Base-by-base conservation (phyloP, 805 yeast species). In the Candida tammaniensis region DNA sequence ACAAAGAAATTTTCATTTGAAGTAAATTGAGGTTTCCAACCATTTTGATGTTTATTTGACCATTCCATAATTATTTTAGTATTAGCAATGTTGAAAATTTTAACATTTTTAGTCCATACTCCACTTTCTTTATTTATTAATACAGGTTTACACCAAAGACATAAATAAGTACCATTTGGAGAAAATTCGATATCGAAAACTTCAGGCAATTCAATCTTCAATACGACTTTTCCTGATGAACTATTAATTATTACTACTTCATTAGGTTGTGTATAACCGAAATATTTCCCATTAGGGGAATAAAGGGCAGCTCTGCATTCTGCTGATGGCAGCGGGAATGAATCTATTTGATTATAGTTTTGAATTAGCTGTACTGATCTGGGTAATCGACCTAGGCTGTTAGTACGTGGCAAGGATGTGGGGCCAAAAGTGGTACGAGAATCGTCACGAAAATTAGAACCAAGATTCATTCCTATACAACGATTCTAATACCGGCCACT, bases 11-110 rank as follows among this genome's bases (percentile, higher is more conserved):
- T 68, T 67, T 88, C 96, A 57, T 88, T 93, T 40, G 74, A 72
- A 7, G 94, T 84, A 57, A 82, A 88, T 62, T 87, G 95, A n/a
- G 94, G 84, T 55, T 77, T 75, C 97, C 98, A 91, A 17, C 91
- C 91, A 43, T 78, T 76, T 65, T 91, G 97, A 33, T 79, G 78
- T 60, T 83, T 86, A 46, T 86, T 83, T 33, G 82, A 68, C 71
- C 83, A 88, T 44, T 78, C 73, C 40, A 72, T 74, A 33, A 78
- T 63, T 33, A 76, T 62, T 35, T 64, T 64, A 26, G 71, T 71
- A 17, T 65, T 61, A 27, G 48, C 49, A 31, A 83, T 61, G 45
- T 77, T 72, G 76, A 83, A 87, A 38, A 93, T 73, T 53, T 78
- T 78, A 44, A 91, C 86, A 60, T 93, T 93, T 43, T 86, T 78